A percentile compares a stretch with the other conserved stretches of the same genome.
These are phyloP conservation scores for Oryza punctata DNA, from an alignment of 176 grass and related monocot species.

Conservation along the genomic window DNA sequence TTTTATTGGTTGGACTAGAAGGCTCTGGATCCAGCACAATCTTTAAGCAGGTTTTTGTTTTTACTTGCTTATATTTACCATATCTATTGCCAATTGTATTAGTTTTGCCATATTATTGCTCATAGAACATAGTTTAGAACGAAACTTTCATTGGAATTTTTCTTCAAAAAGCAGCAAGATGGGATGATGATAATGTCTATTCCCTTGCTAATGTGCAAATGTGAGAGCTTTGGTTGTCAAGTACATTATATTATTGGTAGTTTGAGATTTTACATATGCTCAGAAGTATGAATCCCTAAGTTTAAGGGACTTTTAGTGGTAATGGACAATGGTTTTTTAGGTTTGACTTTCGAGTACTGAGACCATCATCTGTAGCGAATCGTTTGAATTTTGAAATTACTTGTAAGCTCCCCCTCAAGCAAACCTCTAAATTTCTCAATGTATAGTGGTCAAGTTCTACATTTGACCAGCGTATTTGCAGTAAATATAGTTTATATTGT, in stretches of 20 bases:
- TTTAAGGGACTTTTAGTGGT: not conserved
- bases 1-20: slow-evolving; percentile 63
- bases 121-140: not conserved
- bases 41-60: slow-evolving; percentile 65
- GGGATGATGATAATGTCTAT: not conserved
- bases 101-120: not conserved
- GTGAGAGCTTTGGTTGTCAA: not conserved
- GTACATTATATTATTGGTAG: not conserved
- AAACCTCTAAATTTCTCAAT: not conserved
- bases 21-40: slow-evolving; percentile 65
- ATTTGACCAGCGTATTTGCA: not conserved
- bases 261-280: not conserved
- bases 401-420: too few species aligned
- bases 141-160: not conserved
- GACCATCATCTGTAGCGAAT: not conserved
- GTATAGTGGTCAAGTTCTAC: not conserved
- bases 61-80: slow-evolving; percentile 2
- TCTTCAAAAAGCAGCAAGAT: not conserved
- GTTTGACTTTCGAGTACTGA: not conserved
- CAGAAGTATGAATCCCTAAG: not conserved
- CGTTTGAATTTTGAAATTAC: not conserved
- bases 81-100: not conserved
- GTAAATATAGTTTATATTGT: not conserved
- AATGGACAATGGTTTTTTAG: not conserved
- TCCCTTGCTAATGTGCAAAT: not conserved